These are phyloP conservation scores for Clavariopsis aquatica DNA, from an alignment of 495 filamentous ascomycete species.

Conservation along the genomic window DNA sequence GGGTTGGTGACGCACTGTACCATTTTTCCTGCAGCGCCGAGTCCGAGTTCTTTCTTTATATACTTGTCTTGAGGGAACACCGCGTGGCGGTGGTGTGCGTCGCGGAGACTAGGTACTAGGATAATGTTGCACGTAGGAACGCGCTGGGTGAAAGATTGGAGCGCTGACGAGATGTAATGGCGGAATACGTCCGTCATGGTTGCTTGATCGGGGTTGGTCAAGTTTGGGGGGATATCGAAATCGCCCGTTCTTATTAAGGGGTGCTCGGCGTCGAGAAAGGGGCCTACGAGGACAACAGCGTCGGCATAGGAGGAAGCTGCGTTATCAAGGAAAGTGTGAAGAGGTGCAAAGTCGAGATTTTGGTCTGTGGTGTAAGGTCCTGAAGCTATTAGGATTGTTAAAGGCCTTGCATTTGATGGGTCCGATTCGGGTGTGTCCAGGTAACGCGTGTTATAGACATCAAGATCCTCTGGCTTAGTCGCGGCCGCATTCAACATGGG, in stretches of 20 bases:
- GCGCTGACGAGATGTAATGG: conserved; percentile 66
- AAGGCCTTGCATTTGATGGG: conserved; percentile 51
- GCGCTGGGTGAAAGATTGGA: conserved; percentile 63
- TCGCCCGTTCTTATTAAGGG: conserved; percentile 85
- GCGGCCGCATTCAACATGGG: conserved; percentile 71
- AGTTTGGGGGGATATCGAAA: conserved; percentile 79
- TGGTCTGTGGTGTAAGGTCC: conserved; percentile 92
- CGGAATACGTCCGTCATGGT: conserved; percentile 84
- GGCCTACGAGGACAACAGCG: conserved; percentile 76
- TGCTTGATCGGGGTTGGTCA: conserved; percentile 67
- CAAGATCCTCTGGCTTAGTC: conserved; percentile 60
- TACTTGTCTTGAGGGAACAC: conserved; percentile 89
- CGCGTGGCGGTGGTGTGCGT: conserved; percentile 72
- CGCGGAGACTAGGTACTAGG: conserved; percentile 82
- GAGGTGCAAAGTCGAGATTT: conserved; percentile 83
- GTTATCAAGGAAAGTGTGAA: conserved; percentile 75
- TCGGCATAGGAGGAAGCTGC: conserved; percentile 76
- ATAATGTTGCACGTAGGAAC: conserved; percentile 79
- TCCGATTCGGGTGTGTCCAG: conserved; percentile 42
- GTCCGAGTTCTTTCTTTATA: conserved; percentile 65
- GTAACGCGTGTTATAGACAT: conserved; percentile 62
- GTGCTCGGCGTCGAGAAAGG: conserved; percentile 89
- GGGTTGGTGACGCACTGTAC: conserved; percentile 82
- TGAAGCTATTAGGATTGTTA: conserved; percentile 74
- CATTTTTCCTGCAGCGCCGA: conserved; percentile 57